These are phyloP conservation scores for Salisapilia sapeloensis DNA, from an alignment of 352 stramenopile species.

Conservation along the genomic window DNA sequence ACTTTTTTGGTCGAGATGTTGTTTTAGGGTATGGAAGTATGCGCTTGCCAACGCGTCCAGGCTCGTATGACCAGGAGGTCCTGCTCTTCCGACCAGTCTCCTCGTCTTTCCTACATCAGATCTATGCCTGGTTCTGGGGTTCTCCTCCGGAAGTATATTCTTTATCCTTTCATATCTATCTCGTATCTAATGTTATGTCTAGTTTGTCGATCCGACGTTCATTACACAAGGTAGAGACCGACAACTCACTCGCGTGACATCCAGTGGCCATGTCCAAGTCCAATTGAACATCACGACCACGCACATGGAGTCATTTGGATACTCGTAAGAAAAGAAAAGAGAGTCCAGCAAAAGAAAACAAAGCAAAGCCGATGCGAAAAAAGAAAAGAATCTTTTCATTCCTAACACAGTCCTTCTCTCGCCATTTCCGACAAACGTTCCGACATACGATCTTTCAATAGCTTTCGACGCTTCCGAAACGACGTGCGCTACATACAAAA, in stretches of 20 bases:
- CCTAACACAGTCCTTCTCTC: constrained; percentile 54
- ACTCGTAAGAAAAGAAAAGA: constrained; percentile 3
- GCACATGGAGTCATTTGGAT: constrained; percentile 41
- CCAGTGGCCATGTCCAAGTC: constrained; percentile 27
- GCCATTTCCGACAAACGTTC: constrained; percentile 59
- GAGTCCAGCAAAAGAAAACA: constrained; percentile 5
- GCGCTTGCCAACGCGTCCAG: constrained; percentile 52
- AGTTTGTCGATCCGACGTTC: constrained; percentile 84
- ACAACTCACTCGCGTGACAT: constrained; percentile 48
- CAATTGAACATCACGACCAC: constrained; percentile 42
- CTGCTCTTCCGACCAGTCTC: constrained; percentile 82
- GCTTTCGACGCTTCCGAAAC: constrained; percentile 67
- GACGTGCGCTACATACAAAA: constrained; percentile 28
- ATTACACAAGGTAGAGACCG: constrained; percentile 46
- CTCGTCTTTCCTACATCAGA: constrained; percentile 71
- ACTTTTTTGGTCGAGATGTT: constrained; percentile 82
- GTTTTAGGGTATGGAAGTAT: constrained; percentile 85
- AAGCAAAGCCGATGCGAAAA: constrained; percentile 4
- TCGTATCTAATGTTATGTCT: constrained; percentile 2
- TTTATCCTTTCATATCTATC: background rate
- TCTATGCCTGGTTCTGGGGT: constrained; percentile 76
- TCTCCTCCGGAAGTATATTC: constrained; percentile 44
- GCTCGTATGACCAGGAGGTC: constrained; percentile 40
- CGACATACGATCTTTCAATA: constrained; percentile 56
- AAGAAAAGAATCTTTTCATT: constrained; percentile 4